These are phyloP conservation scores for Ichthyophthirius multifiliis DNA, from an alignment of 169 alveolate species.

Conservation along the genomic window DNA sequence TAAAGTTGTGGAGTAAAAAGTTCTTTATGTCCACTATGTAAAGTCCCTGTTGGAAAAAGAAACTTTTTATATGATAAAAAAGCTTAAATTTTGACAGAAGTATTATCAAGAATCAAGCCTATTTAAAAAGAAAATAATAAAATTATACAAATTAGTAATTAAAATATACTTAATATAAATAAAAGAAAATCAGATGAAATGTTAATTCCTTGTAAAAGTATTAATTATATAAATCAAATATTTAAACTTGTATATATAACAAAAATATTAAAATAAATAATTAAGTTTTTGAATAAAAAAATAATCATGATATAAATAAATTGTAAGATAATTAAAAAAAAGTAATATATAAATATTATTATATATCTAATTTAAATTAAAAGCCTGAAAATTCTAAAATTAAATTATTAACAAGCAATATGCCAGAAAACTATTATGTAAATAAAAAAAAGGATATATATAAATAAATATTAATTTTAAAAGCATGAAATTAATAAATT, in stretches of 20 bases:
- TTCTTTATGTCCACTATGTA: neutral
- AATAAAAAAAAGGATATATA: neutral
- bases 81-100: neutral
- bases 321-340: neutral
- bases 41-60: neutral
- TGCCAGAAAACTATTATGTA: constrained; percentile 6
- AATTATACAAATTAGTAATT: neutral
- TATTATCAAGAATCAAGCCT: neutral
- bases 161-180: neutral
- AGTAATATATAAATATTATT: neutral
- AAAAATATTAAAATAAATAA: neutral
- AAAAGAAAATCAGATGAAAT: neutral
- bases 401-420: neutral
- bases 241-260: neutral
- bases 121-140: neutral
- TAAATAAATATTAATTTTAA: neutral
- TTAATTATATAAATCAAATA: neutral
- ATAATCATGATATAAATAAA: neutral
- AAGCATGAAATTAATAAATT: constrained; percentile 3
- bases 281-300: neutral
- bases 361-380: neutral
- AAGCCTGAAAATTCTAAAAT: neutral
- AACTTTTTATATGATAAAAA: neutral
- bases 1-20: neutral
- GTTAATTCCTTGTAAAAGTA: neutral